A percentile compares a stretch with the other conserved stretches of the same genome.
Conservation (phyloP, 305 asterid species). For the Nicotiana rustica region DNA sequence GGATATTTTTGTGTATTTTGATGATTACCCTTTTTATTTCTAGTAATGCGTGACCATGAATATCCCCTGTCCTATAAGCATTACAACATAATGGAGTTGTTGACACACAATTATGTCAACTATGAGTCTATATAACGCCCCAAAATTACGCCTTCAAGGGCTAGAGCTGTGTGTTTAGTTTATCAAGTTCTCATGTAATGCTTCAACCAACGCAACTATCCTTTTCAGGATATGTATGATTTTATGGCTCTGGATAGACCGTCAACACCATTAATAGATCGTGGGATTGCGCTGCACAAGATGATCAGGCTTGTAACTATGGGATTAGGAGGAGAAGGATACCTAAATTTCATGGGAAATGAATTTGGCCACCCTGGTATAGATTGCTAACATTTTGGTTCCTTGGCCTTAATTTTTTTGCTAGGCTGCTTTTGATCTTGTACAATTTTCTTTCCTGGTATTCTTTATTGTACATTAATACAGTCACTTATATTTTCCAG, state of each 20-base stretch:
- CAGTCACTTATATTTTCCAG: slow-evolving; percentile 52
- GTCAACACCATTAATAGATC: slow-evolving; percentile 88
- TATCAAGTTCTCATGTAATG: slow-evolving; percentile 26
- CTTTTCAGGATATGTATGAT: slow-evolving; percentile 97
- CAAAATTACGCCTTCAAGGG: not conserved
- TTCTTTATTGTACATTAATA: slow-evolving; percentile 32
- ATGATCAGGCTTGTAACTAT: slow-evolving; percentile 97
- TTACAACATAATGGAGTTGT: not conserved
- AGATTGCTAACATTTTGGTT: slow-evolving; percentile 30
- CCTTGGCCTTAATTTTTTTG: not conserved
- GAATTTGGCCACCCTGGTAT: slow-evolving; percentile 99
- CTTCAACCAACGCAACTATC: slow-evolving; percentile 27
- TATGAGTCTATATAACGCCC: not conserved
- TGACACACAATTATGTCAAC: not conserved
- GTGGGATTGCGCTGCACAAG: slow-evolving; percentile 99
- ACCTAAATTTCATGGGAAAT: slow-evolving; percentile 99
- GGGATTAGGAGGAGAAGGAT: slow-evolving; percentile 99
- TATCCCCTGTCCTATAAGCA: not conserved
- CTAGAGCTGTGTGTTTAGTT: slow-evolving; percentile 3
- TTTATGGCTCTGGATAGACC: slow-evolving; percentile 98
- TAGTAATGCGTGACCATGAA: not conserved
- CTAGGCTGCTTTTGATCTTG: not conserved
- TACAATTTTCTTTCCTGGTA: slow-evolving; percentile 30
- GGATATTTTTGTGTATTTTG: not conserved
- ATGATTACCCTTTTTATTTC: not conserved